Evolutionary conservation across 2,329 filamentous ascomycete genomes (phyloP).

Genomic region (Hymenoscyphus salicellus): DNA sequence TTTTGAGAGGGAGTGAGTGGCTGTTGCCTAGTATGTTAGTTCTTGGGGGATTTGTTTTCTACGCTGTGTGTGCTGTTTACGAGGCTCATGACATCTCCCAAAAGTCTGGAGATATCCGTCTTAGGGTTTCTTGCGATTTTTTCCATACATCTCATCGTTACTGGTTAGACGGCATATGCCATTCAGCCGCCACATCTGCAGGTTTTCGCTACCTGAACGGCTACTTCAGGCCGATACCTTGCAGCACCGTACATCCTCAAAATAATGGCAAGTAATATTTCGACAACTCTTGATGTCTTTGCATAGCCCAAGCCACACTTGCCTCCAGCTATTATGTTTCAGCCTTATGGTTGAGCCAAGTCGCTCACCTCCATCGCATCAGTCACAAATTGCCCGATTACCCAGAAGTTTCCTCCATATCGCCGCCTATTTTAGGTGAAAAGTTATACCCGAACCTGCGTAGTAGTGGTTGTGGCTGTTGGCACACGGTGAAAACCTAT

Average conservation of each 20-base stretch:
- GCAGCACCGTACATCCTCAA: neutral
- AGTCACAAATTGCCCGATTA: neutral
- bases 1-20: neutral
- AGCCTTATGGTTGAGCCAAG: constrained; percentile 7
- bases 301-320: constrained; percentile 6
- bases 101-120: neutral
- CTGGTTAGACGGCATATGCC: neutral
- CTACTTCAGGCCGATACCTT: neutral
- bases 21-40: neutral
- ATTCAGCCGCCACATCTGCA: neutral
- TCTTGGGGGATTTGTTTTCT: neutral
- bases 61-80: neutral
- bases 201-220: neutral
- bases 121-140: neutral
- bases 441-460: neutral
- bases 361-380: neutral
- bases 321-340: neutral
- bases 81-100: neutral
- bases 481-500: neutral
- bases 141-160: neutral
- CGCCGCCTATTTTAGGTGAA: neutral
- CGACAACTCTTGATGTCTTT: neutral
- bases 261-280: neutral
- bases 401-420: neutral
- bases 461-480: neutral